Conservation (phyloP, 2,329 filamentous ascomycete genomes). For the Cladosporium sp. region DNA sequence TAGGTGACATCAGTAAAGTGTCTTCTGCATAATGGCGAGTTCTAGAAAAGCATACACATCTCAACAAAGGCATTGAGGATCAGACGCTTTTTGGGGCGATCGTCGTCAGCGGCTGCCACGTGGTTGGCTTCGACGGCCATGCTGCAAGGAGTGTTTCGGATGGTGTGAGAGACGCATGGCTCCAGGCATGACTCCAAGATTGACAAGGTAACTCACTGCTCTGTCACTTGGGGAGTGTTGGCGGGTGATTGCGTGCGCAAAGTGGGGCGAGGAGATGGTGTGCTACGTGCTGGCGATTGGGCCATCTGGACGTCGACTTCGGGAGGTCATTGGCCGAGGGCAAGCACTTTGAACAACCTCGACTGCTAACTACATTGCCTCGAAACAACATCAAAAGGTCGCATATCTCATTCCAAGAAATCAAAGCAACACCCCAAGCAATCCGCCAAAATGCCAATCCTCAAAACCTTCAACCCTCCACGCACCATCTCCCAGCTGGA, state of each 20-base stretch:
- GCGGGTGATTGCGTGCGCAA: not conserved
- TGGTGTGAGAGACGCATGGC: not conserved
- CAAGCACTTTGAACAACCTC: too few species aligned
- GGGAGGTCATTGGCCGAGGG: too few species aligned
- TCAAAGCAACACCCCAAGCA: too few species aligned
- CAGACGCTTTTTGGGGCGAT: constrained; percentile 31
- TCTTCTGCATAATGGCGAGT: not conserved
- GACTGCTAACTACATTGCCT: too few species aligned
- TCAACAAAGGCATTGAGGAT: constrained; percentile 42
- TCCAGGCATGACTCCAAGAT: too few species aligned
- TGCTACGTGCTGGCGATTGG: not conserved
- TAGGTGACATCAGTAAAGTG: not conserved
- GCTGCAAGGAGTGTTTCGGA: not conserved
- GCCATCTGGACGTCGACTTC: too few species aligned
- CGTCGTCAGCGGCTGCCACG: not conserved
- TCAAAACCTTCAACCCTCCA: too few species aligned
- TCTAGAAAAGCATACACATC: constrained; percentile 29
- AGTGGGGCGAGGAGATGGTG: not conserved
- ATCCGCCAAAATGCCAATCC: too few species aligned
- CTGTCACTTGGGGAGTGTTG: not conserved
- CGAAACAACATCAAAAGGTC: too few species aligned
- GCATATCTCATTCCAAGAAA: too few species aligned
- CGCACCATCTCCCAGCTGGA: too few species aligned
- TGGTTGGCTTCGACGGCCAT: not conserved
- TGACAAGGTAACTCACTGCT: not conserved